Base-by-base conservation (phyloP, 768 basidiomycete genomes). In the Kwoniella sp. region DNA sequence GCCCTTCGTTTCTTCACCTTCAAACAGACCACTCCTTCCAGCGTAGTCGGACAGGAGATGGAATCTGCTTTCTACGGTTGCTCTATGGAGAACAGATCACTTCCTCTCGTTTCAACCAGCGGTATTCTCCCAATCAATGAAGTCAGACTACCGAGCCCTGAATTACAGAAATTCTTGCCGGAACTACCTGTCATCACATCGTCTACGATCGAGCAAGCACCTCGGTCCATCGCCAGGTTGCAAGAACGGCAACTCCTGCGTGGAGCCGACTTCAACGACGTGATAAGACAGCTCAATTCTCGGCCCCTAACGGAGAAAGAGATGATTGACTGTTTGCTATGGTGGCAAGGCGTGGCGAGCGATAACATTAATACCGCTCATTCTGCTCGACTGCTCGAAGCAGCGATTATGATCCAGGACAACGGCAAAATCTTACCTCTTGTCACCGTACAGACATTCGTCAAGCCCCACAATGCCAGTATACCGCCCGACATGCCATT, bases 1-100 rank as follows among this genome's bases (percentile, higher is more conserved):
- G 85, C 88, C 5, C 83, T 96, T 55, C 87, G 86, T 63, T 96
- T 96, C 82, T 97, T 96, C 82, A 89, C 90, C 1, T 97, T 92
- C 79, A 85, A 87, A 67, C 82, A 85, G 1, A 95, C 95, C 0
- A 95, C 95, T 0, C 95, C 95, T 0, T 91, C 90, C 0, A 77
- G 86, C 1, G 85, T 90, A 51, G 90, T 97, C 29, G 88, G 91
- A 0, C 81, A 79, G 10, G 79, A 86, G 17, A 84, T 94, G 61
- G 88, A 92, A 76, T 80, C 83, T 0, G 87, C 88, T 1, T 97
- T 97, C 81, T 96, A 93, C 77, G 79, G 82, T 0, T 90, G 88
- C 65, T 82, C 83, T 10, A 68, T 78, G 1, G 81, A 80, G n/a
- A 71, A 69, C 15, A 77, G 80, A 2, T 80, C 83, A 0, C 85